Base-by-base conservation (phyloP, 768 basidiomycete genomes). In the Hericium erinaceus region DNA sequence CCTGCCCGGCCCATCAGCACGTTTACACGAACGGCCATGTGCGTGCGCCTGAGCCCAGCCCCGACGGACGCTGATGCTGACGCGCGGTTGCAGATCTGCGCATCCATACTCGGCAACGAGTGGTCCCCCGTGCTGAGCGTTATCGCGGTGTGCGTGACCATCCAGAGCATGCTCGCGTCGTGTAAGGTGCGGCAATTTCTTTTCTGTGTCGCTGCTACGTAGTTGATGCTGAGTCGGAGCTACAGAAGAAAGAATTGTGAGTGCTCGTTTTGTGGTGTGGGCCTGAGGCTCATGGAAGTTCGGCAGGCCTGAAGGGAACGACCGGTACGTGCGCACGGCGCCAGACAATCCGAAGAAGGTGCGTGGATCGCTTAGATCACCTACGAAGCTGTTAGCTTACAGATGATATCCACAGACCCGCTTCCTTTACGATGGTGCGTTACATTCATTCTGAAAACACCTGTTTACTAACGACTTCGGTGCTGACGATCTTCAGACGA, bases 121-220 rank as follows among this genome's bases (percentile, higher is more conserved):
- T 93, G 91, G 91, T 90, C 88, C 10, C 92, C 90, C 0, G 89
- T 92, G n/a, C 72, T 92, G 61, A 90, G 86, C 60, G 89, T 90
- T 20, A 76, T 85, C 26, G 80, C 89, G 2, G 82, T 93, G 46
- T 92, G 89, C 65, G 80, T 92, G 16, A 93, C 92, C 3, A 71
- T 95, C 50, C 92, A 94, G 73, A 90, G 88, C 65, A 95, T 95
- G 92, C 78, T 95, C 57, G 92, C 90, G 22, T 91, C 88, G 7
- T 92, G 89, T 81, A 94, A 90, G 83, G 91, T 88, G 40, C 18
- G 71, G 55, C 60, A 49, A 61, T 58, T 49, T n/a, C 39, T 48
- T 15, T 46, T 15, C 13, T 28, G 28, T 39, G 28, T 28, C 55
- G 46, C 44, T 39, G 11, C 51, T 50, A 28, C 40, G n/a, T 56